Base-by-base conservation (phyloP, 306 rosid genomes). In the Casuarina glauca region DNA sequence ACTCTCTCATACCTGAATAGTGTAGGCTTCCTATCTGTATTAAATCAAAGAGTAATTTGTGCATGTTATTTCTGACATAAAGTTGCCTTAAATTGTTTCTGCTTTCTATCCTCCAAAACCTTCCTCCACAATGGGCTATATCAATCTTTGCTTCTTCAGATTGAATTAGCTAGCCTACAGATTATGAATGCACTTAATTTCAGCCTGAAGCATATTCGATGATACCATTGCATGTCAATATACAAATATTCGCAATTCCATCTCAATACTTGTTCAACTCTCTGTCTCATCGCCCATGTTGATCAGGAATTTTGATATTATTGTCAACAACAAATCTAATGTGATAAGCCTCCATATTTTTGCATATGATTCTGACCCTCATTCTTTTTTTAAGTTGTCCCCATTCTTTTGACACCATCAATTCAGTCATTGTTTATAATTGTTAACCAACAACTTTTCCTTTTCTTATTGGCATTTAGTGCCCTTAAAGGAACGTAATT, bases 11-110 rank as follows among this genome's bases (percentile, higher is more conserved):
- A 70, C 11, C 49, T 16, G 35, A 32, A 6, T 32, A 16, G 8
- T 52, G 69, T 16, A 38, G 49, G 69, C 74, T 13, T 70, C 68
- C 16, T 78, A 57, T 83, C 79, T 77, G 52, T 67, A 74, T 42
- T 57, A 66, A 68, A 44, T 50, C 69, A 54, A n/a, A 69, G 73
- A 49, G 78, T 66, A 50, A 74, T 19, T 38, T 73, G 60, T 36
- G 42, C 39, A 19, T 10, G 50, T 42, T 48, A 54, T 42, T 20
- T 36, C 46, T 74, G 53, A 73, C 68, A 61, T 15, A 61, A 54
- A 44, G 51, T 57, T 26, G 63, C 41, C 44, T 13, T 16, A 20
- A 39, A 43, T 49, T 69, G 9, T 54, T 54, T 55, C 51, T 73
- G 46, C 5, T 54, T 55, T 45, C 20, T 55, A 12, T 32, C 16